Conservation (phyloP, 2,329 filamentous ascomycete species). For the Penicillium sp. region DNA sequence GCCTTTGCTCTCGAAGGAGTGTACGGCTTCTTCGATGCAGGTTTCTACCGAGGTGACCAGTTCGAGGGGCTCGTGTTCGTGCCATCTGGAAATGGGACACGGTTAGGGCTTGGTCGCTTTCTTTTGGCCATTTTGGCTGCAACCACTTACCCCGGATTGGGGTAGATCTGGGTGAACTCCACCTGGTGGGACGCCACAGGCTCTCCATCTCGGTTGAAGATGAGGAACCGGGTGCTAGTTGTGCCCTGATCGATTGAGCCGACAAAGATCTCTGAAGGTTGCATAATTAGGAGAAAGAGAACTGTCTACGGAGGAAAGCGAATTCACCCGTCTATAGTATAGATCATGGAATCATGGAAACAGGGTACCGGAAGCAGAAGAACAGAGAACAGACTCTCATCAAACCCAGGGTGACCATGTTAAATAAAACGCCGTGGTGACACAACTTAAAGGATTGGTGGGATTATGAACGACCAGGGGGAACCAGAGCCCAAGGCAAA, state of each 20-base stretch:
- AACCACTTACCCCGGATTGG: conserved; percentile 68
- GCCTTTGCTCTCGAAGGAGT: conserved; percentile 63
- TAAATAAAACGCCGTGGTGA: neutral
- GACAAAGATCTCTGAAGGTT: conserved; percentile 53
- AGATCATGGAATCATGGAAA: neutral
- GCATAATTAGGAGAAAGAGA: conserved; percentile 14
- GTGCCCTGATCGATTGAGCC: conserved; percentile 89
- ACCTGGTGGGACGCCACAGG: conserved; percentile 79
- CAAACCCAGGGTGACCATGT: neutral
- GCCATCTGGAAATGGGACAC: conserved; percentile 58
- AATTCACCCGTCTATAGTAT: neutral
- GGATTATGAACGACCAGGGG: neutral
- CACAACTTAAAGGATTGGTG: neutral
- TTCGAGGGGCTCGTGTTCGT: conserved; percentile 78
- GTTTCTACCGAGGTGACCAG: conserved; percentile 68
- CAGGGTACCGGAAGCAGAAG: neutral
- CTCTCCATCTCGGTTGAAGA: conserved; percentile 74
- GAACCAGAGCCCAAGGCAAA: neutral
- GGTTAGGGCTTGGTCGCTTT: neutral
- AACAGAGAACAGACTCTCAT: neutral
- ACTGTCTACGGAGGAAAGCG: neutral
- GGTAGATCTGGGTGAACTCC: conserved; percentile 79
- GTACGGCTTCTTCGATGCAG: conserved; percentile 71
- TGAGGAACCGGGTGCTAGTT: conserved; percentile 80
- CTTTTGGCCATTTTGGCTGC: neutral